These are phyloP conservation scores for Thraustochytrium striatum DNA, from an alignment of 352 stramenopile species.

Conservation along the genomic window DNA sequence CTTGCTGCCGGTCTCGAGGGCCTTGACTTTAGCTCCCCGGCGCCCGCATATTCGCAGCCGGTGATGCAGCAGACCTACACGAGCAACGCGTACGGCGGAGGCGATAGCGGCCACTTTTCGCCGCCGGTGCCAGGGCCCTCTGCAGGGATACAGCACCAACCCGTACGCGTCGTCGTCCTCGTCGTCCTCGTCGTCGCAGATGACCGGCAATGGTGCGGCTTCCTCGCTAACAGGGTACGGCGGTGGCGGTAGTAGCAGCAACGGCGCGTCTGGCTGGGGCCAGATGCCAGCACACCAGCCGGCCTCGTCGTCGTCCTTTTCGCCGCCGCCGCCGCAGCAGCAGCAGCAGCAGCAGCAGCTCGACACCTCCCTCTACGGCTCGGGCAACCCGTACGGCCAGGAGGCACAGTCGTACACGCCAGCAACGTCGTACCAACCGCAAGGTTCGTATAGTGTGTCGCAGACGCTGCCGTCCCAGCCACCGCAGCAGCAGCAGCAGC, in stretches of 20 bases:
- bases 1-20: neutral
- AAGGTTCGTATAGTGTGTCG: too few species aligned
- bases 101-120: neutral
- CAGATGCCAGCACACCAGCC: neutral
- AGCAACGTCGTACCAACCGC: too few species aligned
- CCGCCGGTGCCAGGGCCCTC: neutral
- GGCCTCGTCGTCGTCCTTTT: neutral
- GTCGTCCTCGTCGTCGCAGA: neutral
- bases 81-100: neutral
- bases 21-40: neutral
- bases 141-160: neutral
- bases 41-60: neutral
- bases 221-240: neutral
- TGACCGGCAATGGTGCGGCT: neutral
- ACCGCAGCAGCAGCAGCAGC: neutral
- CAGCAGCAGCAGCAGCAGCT: slow-evolving; percentile 29
- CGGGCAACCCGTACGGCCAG: slow-evolving; percentile 6
- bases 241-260: neutral
- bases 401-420: too few species aligned
- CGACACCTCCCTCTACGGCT: neutral
- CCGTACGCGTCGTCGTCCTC: neutral
- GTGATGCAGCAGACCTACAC: neutral
- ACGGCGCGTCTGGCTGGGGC: neutral
- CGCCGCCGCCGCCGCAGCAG: neutral
- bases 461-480: neutral